Evolutionary conservation across 1,284 basidiomycete species (phyloP).

Genomic region (Malassezia pachydermatis): DNA sequence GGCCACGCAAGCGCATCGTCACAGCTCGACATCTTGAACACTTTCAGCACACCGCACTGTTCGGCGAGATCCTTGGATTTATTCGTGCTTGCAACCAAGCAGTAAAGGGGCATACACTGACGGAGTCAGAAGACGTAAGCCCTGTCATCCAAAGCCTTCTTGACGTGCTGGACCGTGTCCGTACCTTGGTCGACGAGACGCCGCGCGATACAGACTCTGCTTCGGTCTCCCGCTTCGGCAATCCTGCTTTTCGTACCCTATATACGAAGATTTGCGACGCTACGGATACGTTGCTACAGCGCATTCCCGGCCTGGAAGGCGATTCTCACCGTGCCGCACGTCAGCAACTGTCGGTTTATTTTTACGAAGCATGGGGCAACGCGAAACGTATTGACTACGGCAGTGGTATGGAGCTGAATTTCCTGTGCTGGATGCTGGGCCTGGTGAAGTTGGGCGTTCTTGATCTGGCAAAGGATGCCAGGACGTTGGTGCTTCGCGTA

Average conservation of each 20-base stretch:
- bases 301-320: constrained; percentile 42
- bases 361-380: constrained; percentile 83
- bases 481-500: constrained; percentile 67
- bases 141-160: constrained; percentile 34
- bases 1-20: constrained; percentile 67
- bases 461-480: constrained; percentile 59
- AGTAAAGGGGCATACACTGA: constrained; percentile 65
- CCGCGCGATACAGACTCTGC: constrained; percentile 70
- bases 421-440: constrained; percentile 90
- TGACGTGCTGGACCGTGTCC: constrained; percentile 24
- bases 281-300: constrained; percentile 34
- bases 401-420: constrained; percentile 97
- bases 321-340: constrained; percentile 20
- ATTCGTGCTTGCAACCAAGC: constrained; percentile 67
- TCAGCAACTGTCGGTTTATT: constrained; percentile 57
- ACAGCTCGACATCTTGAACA: constrained; percentile 65
- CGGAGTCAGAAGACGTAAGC: constrained; percentile 48
- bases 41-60: constrained; percentile 69
- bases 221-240: constrained; percentile 83
- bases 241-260: constrained; percentile 87
- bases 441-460: constrained; percentile 63
- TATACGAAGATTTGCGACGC: constrained; percentile 71
- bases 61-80: constrained; percentile 62
- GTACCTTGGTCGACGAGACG: constrained; percentile 54
- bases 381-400: constrained; percentile 89